A percentile compares a stretch with the other conserved stretches of the same genome.
phyloP scores from a whole-genome alignment of 1,139 yeast species.

The Sugiyamaella castrensis region DNA sequence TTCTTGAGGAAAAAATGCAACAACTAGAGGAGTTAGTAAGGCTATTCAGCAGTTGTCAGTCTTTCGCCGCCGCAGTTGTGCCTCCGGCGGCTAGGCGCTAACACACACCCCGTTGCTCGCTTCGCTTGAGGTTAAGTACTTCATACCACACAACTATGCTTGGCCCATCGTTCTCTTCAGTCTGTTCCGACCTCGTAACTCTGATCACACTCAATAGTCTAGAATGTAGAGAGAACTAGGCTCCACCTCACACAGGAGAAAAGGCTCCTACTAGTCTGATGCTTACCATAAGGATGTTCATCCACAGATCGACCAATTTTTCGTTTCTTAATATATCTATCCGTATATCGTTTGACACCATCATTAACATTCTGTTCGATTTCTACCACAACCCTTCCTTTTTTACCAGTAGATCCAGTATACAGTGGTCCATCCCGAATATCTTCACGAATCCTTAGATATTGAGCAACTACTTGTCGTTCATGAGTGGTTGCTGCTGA shows the following conservation, averaged over 20 bases:
- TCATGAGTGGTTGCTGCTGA: conserved; percentile 58
- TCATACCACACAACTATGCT: no score
- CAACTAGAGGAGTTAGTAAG: conserved; percentile 15
- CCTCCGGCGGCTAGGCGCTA: no score
- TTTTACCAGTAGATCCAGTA: conserved; percentile 51
- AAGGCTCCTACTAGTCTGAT: neutral
- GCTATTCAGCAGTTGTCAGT: no score
- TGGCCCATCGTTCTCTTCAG: no score
- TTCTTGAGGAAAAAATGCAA: conserved; percentile 70
- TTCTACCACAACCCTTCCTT: conserved; percentile 30
- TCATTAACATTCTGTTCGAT: conserved; percentile 32
- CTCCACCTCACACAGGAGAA: no score
- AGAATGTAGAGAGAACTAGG: no score
- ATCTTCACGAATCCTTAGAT: conserved; percentile 54
- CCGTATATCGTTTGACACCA: conserved; percentile 39
- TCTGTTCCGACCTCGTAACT: no score
- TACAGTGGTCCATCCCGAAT: conserved; percentile 75
- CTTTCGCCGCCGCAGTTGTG: no score
- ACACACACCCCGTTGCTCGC: no score
- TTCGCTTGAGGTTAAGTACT: no score
- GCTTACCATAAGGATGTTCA: conserved; percentile 65
- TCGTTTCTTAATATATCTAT: conserved; percentile 54
- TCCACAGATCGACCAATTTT: conserved; percentile 74
- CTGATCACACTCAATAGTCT: no score
- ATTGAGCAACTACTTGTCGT: conserved; percentile 59